phyloP scores from a whole-genome alignment of 495 filamentous ascomycete species.

The Trichoderma virens region DNA sequence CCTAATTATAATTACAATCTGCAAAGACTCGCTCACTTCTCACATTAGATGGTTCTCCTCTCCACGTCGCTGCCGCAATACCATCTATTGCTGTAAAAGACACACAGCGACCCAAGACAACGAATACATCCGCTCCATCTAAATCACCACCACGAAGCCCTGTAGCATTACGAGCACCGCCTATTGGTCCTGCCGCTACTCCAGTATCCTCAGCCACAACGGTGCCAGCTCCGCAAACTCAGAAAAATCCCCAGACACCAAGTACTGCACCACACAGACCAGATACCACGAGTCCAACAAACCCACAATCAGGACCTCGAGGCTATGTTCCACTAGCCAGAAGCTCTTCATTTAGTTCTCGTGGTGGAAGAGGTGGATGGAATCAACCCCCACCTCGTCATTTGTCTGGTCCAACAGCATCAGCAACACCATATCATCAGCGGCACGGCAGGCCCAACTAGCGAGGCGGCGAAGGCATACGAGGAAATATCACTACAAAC shows the following conservation, averaged over 20 bases:
- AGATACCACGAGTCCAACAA: conserved; percentile 29
- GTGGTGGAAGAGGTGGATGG: conserved; percentile 35
- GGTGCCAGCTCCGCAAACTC: conserved; percentile 22
- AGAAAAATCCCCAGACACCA: conserved; percentile 25
- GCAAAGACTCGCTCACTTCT: conserved; percentile 31
- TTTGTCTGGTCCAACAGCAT: conserved; percentile 24
- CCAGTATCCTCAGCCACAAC: conserved; percentile 27
- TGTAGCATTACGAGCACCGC: conserved; percentile 37
- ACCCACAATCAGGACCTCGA: conserved; percentile 39
- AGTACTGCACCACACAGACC: conserved; percentile 22
- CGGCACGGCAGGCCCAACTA: too few species aligned
- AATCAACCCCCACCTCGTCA: conserved; percentile 26
- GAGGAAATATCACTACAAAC: too few species aligned
- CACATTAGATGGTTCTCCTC: conserved; percentile 25
- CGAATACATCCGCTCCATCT: conserved; percentile 16
- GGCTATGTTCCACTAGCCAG: conserved; percentile 32
- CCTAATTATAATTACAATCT: conserved; percentile 31
- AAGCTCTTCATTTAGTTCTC: conserved; percentile 28
- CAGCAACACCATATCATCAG: conserved; percentile 26
- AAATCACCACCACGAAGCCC: conserved; percentile 40
- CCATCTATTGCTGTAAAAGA: conserved; percentile 16
- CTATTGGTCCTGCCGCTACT: conserved; percentile 37
- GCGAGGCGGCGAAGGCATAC: too few species aligned
- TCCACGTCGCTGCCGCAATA: conserved; percentile 23
- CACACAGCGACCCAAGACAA: conserved; percentile 25